These are phyloP conservation scores for Euphorbia neoarborescens DNA, from an alignment of 441 rosid genomes.

Conservation along the genomic window DNA sequence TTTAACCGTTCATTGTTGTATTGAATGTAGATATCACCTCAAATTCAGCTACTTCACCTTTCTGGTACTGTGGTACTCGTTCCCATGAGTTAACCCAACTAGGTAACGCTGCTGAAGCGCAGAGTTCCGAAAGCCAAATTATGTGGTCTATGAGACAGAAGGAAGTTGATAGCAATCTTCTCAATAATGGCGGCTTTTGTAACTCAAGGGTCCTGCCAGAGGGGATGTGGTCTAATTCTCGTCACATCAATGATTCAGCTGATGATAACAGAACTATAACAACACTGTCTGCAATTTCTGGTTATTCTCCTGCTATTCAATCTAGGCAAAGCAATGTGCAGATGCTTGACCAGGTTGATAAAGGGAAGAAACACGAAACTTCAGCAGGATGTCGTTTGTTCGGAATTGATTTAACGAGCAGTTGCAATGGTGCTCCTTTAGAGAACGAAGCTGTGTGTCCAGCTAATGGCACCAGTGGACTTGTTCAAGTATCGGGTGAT, in stretches of 20 bases:
- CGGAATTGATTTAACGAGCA: constrained; percentile 58
- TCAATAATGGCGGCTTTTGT: constrained; percentile 19
- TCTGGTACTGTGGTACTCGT: constrained; percentile 39
- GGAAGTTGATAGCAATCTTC: constrained; percentile 27
- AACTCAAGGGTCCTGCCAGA: constrained; percentile 32
- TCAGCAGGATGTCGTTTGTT: constrained; percentile 56
- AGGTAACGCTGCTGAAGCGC: constrained; percentile 35
- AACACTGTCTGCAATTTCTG: constrained; percentile 25
- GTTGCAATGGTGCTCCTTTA: constrained; percentile 19
- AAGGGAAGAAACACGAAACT: constrained; percentile 33
- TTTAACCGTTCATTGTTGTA: constrained; percentile 15
- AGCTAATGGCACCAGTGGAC: constrained; percentile 19
- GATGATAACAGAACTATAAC: constrained; percentile 26
- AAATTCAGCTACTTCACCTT: constrained; percentile 30
- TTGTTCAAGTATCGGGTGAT: constrained; percentile 24
- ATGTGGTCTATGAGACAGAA: constrained; percentile 37
- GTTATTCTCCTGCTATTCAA: constrained; percentile 23
- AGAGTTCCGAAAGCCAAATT: constrained; percentile 36
- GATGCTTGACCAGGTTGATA: constrained; percentile 30
- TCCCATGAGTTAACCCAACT: constrained; percentile 33
- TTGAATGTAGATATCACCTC: constrained; percentile 34
- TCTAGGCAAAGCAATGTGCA: constrained; percentile 25
- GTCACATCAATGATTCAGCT: constrained; percentile 28
- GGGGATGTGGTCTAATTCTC: constrained; percentile 33
- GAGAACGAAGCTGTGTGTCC: constrained; percentile 32